Conservation (phyloP, 192 early-diverging fungal species). For the Entophlyctis helioformis region DNA sequence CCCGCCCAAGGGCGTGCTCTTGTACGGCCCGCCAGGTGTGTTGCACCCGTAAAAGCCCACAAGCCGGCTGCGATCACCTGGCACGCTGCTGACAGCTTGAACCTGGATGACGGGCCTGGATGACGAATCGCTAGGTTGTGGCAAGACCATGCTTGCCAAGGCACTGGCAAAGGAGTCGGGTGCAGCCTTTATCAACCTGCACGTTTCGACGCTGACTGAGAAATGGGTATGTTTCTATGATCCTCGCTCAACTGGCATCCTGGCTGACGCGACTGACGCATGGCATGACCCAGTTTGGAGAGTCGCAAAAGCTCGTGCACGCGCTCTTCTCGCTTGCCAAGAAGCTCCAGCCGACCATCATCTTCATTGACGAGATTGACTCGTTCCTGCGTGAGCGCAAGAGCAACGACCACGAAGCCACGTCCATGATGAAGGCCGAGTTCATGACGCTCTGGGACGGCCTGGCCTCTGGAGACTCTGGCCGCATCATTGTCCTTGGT, state of each 20-base stretch:
- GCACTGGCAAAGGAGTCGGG: conserved; percentile 94
- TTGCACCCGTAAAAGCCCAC: no score
- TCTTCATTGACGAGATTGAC: conserved; percentile 99
- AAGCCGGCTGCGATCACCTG: no score
- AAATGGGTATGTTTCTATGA: conserved; percentile 49
- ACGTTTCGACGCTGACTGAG: conserved; percentile 89
- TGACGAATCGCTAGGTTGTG: conserved; percentile 76
- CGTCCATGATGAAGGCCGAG: conserved; percentile 98
- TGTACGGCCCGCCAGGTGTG: conserved; percentile 82
- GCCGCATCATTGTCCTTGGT: conserved; percentile 3
- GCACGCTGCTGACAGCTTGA: no score
- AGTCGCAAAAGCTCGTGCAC: conserved; percentile 85
- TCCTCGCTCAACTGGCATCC: no score
- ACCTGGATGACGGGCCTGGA: no score
- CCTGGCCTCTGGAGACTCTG: conserved; percentile 52
- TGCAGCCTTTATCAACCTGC: conserved; percentile 96
- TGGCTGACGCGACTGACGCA: no score
- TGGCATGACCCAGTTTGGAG: conserved; percentile 58
- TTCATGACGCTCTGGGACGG: conserved; percentile 99
- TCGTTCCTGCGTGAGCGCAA: conserved; percentile 87
- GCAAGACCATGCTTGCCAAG: conserved; percentile 98
- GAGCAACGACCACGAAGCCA: conserved; percentile 89
- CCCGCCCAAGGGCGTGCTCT: conserved; percentile 84
- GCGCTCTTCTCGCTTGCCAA: conserved; percentile 87
- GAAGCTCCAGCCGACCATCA: conserved; percentile 90